Evolutionary conservation across 257 asterid genomes (phyloP).

Genomic region (Petunia secreta): DNA sequence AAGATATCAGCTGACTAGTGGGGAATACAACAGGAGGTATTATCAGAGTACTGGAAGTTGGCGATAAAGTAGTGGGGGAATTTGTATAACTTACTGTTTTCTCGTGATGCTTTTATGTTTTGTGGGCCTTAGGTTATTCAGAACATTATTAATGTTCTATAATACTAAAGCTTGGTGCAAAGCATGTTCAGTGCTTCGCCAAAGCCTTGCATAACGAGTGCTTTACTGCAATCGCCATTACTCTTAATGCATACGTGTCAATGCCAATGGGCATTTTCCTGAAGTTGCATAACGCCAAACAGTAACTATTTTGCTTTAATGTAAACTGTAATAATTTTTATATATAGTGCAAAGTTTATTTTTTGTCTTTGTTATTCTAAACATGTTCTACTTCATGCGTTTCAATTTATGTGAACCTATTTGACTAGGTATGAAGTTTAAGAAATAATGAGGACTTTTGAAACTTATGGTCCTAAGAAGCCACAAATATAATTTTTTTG

Average conservation of each 20-base stretch:
- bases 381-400: too few species aligned
- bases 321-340: neutral
- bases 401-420: too few species aligned
- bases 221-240: neutral
- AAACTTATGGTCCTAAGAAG: too few species aligned
- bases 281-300: neutral
- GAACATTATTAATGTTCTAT: neutral
- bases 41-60: neutral
- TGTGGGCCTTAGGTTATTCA: neutral
- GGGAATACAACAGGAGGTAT: neutral
- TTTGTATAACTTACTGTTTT: neutral
- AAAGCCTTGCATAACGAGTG: neutral
- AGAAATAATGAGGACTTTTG: too few species aligned
- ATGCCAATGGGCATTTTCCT: neutral
- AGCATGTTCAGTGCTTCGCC: constrained; percentile 7
- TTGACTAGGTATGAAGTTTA: too few species aligned
- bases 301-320: neutral
- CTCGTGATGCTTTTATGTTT: neutral
- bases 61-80: neutral
- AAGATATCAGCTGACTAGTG: neutral
- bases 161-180: constrained; percentile 1
- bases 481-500: too few species aligned
- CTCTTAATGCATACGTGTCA: neutral
- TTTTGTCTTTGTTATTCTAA: neutral
- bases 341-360: too few species aligned